Conservation (phyloP, 2,329 filamentous ascomycete species). For the Penicillium sp. region DNA sequence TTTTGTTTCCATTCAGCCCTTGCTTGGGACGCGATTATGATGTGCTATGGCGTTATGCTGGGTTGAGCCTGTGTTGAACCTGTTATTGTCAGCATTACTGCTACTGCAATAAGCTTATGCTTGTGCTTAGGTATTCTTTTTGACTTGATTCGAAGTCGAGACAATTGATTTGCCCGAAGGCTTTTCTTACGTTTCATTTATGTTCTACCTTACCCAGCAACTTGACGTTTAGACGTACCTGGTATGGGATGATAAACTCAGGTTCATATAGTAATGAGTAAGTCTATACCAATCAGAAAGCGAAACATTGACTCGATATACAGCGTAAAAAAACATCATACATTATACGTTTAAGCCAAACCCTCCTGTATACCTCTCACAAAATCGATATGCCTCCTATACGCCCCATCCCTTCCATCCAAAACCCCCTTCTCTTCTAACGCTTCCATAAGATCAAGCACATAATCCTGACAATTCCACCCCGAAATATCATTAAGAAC, state of each 20-base stretch:
- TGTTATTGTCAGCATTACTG: not conserved
- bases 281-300: no score
- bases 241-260: no score
- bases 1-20: not conserved
- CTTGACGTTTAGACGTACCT: not conserved
- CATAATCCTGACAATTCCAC: slow-evolving; percentile 30
- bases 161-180: slow-evolving; percentile 1
- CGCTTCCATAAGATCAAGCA: slow-evolving; percentile 25
- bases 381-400: slow-evolving; percentile 4
- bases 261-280: no score
- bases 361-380: slow-evolving; percentile 11
- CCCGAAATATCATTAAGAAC: slow-evolving; percentile 22
- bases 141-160: not conserved
- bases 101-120: not conserved
- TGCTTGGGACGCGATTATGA: slow-evolving; percentile 13
- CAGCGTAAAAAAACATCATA: not conserved
- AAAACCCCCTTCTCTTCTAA: slow-evolving; percentile 18
- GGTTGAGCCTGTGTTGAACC: not conserved
- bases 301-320: not conserved
- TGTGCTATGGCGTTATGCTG: slow-evolving; percentile 17
- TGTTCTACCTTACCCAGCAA: not conserved
- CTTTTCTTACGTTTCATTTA: not conserved
- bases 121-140: not conserved
- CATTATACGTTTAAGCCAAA: not conserved
- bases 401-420: not conserved